These are phyloP conservation scores for Starmerella khaoyaiensis DNA, from an alignment of 805 yeast species.

Conservation along the genomic window DNA sequence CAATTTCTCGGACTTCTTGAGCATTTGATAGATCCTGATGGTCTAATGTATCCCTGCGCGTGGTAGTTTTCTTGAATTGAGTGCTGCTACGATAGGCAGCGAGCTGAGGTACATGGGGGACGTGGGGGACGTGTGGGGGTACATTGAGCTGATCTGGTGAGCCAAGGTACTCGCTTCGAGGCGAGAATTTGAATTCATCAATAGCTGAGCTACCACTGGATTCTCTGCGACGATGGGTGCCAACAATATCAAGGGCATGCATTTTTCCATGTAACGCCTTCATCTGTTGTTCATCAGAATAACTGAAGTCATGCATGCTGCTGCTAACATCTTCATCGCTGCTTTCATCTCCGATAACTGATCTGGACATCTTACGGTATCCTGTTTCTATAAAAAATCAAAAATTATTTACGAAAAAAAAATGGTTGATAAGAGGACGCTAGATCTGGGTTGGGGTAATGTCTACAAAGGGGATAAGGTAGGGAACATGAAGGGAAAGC, in stretches of 20 bases:
- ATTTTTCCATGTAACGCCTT: slow-evolving; percentile 19
- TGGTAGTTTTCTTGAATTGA: slow-evolving; percentile 5
- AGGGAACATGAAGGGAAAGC: too few relatives aligned
- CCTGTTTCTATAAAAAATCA: neutral
- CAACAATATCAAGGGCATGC: slow-evolving; percentile 20
- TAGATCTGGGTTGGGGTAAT: too few relatives aligned
- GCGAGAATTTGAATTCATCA: slow-evolving; percentile 3
- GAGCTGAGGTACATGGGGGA: slow-evolving; percentile 8
- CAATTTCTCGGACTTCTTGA: slow-evolving; percentile 27
- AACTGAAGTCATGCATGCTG: slow-evolving; percentile 16
- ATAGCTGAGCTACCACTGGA: neutral
- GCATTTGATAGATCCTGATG: slow-evolving; percentile 25
- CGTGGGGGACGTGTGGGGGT: too few relatives aligned
- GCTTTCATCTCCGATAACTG: slow-evolving; percentile 8
- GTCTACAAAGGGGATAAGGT: too few relatives aligned
- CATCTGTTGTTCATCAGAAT: slow-evolving; percentile 19
- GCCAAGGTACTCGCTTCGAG: too few relatives aligned
- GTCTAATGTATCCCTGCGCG: slow-evolving; percentile 18
- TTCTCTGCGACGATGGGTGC: slow-evolving; percentile 2
- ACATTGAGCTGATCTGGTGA: slow-evolving; percentile 11
- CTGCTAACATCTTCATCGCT: slow-evolving; percentile 14
- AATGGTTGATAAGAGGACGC: neutral
- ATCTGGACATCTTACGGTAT: slow-evolving; percentile 3
- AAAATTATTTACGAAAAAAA: neutral
- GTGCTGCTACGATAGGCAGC: neutral